Evolutionary conservation across 352 stramenopile genomes (phyloP), one percentile per base, ranked within the genome.

Genomic region (Globisporangium mamillatum): DNA sequence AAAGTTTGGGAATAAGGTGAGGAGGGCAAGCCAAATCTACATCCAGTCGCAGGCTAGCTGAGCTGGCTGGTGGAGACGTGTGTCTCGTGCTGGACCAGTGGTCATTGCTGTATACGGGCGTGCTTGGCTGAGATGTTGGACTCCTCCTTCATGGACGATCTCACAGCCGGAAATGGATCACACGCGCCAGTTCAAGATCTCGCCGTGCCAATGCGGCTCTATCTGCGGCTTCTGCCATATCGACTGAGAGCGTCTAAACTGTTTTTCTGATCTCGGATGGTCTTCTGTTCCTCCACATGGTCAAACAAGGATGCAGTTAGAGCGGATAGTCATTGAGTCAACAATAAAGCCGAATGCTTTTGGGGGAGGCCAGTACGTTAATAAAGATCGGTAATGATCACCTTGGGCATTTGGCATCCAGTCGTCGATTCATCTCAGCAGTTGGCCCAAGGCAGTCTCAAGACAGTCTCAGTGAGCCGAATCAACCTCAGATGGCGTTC

Each of bases 141-240:
- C 29, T 44, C 55, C 29, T 44, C 55, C 3, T 24, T 63, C 58
- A 29, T 63, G 5, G 34, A 2, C 7, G n/a, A 63, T 63, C 58
- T 25, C 20, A 60, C 58, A 63, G 58, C 14, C n/a, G 58, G 58
- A 20, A 54, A 34, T 54, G 34, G 20, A 36, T 14, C 58, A 63
- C 58, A 38, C 24, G 34, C 58, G 36, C 50, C 58, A 54, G 58
- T n/a, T 53, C 58, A 53, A 34, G 36, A 16, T 41, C 14, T 38
- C 34, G 5, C 10, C 54, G 1, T 12, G 5, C 1, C 14, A 44
- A 20, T 46, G 29, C 27, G 7, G 5, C 16, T 41, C 34, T 41
- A 60, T 27, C 55, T 44, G 18, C 7, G 22, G 5, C 12, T 36
- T 27, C 14, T 29, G 53, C 29, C 54, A 9, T 38, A 22, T 12